Evolutionary conservation across 768 basidiomycete species (phyloP).

Genomic region (Lactarius quietus): DNA sequence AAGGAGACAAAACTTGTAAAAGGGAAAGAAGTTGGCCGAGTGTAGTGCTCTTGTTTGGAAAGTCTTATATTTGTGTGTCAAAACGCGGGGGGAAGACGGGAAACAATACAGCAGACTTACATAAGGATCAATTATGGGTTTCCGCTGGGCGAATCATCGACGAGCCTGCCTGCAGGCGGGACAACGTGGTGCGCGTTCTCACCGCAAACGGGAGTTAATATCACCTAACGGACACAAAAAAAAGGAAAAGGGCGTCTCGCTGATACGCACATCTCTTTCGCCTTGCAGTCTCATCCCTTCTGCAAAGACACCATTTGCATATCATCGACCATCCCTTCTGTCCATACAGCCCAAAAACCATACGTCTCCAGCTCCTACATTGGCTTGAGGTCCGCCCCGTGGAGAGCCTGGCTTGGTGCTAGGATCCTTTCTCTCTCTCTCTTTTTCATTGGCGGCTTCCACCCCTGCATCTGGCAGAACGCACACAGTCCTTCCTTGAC

Average conservation of each 20-base stretch:
- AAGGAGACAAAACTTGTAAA: background rate
- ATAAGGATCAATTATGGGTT: constrained; percentile 35
- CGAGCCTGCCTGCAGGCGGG: constrained; percentile 69
- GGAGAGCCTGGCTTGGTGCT: constrained; percentile 23
- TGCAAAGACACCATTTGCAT: constrained; percentile 21
- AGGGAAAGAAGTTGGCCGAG: constrained; percentile 5
- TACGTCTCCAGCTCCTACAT: constrained; percentile 26
- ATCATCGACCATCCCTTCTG: constrained; percentile 8
- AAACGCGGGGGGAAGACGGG: constrained; percentile 21
- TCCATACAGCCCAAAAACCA: constrained; percentile 10
- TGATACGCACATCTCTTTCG: constrained; percentile 44
- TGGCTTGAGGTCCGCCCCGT: constrained; percentile 26
- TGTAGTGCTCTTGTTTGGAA: constrained; percentile 7
- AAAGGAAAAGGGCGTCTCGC: constrained; percentile 19
- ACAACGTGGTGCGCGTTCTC: constrained; percentile 65
- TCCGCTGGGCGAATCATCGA: constrained; percentile 37
- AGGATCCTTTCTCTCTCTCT: constrained; percentile 8
- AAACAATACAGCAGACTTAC: constrained; percentile 34
- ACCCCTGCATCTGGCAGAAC: constrained; percentile 23
- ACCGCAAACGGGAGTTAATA: constrained; percentile 35
- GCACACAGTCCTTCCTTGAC: constrained; percentile 27
- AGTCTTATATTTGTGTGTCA: constrained; percentile 20
- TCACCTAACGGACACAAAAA: constrained; percentile 24
- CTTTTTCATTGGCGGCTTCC: constrained; percentile 17
- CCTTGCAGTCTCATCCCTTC: constrained; percentile 40